Evolutionary conservation across 2,329 filamentous ascomycete genomes (phyloP), one percentile per base, ranked within the genome.

Genomic region (Fusarium haematococcum): DNA sequence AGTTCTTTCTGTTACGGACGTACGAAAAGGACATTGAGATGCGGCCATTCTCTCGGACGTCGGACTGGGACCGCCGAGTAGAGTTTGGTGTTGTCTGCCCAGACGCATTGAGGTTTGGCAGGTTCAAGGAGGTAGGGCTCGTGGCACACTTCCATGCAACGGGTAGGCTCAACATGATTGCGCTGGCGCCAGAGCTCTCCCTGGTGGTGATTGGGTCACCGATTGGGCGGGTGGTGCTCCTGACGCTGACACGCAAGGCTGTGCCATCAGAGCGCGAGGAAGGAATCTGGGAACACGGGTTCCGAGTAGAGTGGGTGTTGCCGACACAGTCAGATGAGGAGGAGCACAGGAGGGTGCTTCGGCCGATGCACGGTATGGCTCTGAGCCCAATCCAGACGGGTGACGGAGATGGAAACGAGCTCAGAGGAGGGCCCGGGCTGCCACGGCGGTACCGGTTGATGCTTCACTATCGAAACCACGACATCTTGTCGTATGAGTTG

Each of bases 401-500:
- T 1, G 81, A 54, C 45, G 68, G 70, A 52, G 63, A 70, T 35
- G 67, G 77, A 70, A 76, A 32, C 30, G 30, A 8, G 30, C 52
- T 63, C 23, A 68, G 67, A 68, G 59, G 45, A 70, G 75, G 33
- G 57, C 64, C 63, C 60, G 70, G 45, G 71, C 77, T 79, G 35
- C 81, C 84, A 68, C 85, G 85, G 72, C 86, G 89, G 67, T 95
- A 92, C 87, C 85, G 92, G 68, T 75, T 96, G 67, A 88, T 96
- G 80, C 82, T 95, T 81, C 91, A 94, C 80, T 95, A 92, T 79
- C 87, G 88, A 67, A 91, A 95, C 81, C 91, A 94, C 76, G 88
- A 89, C 2, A 88, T 95, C 32, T 79, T 94, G 73, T 91, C 88
- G 68, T 95, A 95, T 83, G 91, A 94, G 80, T 81, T 95, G 63